phyloP scores from a whole-genome alignment of 2,329 filamentous ascomycete genomes.

The Diaporthe eres region DNA sequence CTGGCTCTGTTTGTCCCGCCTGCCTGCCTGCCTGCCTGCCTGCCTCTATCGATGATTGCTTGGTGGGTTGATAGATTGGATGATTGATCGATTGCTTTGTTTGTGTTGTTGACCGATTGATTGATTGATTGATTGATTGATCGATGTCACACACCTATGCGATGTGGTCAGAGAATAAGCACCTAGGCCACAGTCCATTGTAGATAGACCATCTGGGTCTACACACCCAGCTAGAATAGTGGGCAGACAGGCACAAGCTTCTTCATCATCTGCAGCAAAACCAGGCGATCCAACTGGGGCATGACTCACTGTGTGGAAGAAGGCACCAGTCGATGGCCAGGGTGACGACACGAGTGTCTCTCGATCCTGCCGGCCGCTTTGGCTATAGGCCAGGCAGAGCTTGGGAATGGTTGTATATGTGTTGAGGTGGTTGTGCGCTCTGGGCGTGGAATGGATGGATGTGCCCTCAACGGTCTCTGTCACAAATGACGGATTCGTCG shows the following conservation, averaged over 20 bases:
- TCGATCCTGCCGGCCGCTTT: neutral
- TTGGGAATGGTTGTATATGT: neutral
- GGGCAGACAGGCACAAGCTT: neutral
- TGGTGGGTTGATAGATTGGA: neutral
- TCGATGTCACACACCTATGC: constrained; percentile 1
- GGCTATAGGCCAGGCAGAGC: neutral
- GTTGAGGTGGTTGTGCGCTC: constrained; percentile 9
- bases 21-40: neutral
- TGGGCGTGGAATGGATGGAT: neutral
- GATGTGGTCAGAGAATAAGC: constrained; percentile 1
- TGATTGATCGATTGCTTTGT: neutral
- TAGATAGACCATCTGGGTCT: neutral
- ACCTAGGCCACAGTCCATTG: neutral
- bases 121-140: neutral
- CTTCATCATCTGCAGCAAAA: neutral
- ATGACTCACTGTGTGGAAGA: constrained; percentile 25
- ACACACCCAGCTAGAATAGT: neutral
- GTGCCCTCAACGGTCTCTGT: neutral
- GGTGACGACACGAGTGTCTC: neutral
- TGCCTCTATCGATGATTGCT: neutral
- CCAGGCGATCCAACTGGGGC: constrained; percentile 10
- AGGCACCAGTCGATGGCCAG: constrained; percentile 3
- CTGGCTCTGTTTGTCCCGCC: neutral
- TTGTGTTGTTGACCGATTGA: neutral
- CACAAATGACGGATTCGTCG: constrained; percentile 21